Conservation (phyloP, 805 yeast species). For the Metschnikowia matae region DNA sequence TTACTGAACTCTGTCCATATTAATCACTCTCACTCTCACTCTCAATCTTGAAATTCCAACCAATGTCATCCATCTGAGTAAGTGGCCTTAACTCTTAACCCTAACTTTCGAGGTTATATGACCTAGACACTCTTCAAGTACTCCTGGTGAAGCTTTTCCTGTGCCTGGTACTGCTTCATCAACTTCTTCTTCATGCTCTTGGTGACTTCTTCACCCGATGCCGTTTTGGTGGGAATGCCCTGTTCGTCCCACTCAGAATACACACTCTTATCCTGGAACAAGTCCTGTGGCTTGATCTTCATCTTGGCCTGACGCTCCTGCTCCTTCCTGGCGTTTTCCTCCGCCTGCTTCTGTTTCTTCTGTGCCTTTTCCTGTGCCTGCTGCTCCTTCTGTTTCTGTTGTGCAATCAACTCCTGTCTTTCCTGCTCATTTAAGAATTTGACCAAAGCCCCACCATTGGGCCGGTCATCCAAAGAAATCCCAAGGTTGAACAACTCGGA, state of each 20-base stretch:
- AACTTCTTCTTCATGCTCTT: conserved; percentile 86
- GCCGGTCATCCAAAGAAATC: conserved; percentile 84
- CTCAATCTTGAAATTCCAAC: too few species aligned
- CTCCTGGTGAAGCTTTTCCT: conserved; percentile 76
- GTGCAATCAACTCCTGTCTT: conserved; percentile 52
- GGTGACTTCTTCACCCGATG: conserved; percentile 75
- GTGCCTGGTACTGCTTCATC: conserved; percentile 70
- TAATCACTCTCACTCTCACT: too few species aligned
- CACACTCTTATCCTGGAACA: conserved; percentile 57
- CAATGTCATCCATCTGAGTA: too few species aligned
- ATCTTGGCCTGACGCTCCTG: conserved; percentile 62
- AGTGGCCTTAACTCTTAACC: too few species aligned
- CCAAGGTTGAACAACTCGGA: conserved; percentile 69
- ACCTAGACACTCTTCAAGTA: conserved; percentile 28
- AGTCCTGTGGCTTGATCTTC: conserved; percentile 60
- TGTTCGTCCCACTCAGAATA: conserved; percentile 78
- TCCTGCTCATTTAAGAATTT: conserved; percentile 75
- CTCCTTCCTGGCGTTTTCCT: conserved; percentile 57
- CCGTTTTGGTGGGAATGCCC: conserved; percentile 78
- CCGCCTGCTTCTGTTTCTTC: conserved; percentile 48
- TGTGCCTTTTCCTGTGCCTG: conserved; percentile 57
- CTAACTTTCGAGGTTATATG: too few species aligned
- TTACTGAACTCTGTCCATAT: too few species aligned
- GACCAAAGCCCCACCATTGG: conserved; percentile 74
- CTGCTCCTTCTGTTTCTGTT: conserved; percentile 53